Conservation (phyloP, 805 yeast genomes). For the Candida easanensis region DNA sequence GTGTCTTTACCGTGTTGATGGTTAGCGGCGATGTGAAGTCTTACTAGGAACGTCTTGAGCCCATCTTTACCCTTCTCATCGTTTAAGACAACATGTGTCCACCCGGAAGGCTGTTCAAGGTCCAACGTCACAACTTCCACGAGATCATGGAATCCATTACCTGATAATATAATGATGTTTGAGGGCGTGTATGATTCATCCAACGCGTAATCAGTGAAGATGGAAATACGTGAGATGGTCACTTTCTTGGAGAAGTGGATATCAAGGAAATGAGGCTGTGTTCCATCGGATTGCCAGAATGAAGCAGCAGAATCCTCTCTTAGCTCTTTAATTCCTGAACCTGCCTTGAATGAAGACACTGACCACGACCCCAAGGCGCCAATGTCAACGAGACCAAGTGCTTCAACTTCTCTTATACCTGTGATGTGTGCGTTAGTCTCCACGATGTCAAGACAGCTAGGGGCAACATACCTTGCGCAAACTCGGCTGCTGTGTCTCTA, state of each 20-base stretch:
- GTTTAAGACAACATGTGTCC: slow-evolving; percentile 64
- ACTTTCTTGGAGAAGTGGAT: slow-evolving; percentile 80
- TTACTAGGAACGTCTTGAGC: slow-evolving; percentile 63
- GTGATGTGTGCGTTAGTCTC: slow-evolving; percentile 4
- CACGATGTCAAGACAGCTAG: neutral
- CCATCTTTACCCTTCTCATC: slow-evolving; percentile 39
- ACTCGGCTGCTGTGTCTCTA: slow-evolving; percentile 15
- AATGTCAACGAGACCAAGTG: slow-evolving; percentile 63
- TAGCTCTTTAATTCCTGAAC: slow-evolving; percentile 67
- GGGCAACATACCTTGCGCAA: slow-evolving; percentile 15
- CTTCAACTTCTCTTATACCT: slow-evolving; percentile 57
- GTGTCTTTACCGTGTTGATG: slow-evolving; percentile 97
- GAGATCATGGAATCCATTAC: slow-evolving; percentile 77
- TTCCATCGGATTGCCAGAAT: slow-evolving; percentile 96
- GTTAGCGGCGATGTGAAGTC: slow-evolving; percentile 64
- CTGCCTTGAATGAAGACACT: slow-evolving; percentile 71
- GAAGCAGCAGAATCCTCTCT: slow-evolving; percentile 68
- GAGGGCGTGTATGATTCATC: slow-evolving; percentile 96
- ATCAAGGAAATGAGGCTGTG: slow-evolving; percentile 79
- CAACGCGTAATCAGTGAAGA: slow-evolving; percentile 64
- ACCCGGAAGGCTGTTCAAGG: slow-evolving; percentile 68
- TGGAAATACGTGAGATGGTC: slow-evolving; percentile 59
- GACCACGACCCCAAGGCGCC: slow-evolving; percentile 84
- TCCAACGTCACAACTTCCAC: slow-evolving; percentile 60
- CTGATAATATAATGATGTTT: slow-evolving; percentile 60